These are phyloP conservation scores for Erodium maritimum DNA, from an alignment of 345 rosid genomes.

Conservation along the genomic window DNA sequence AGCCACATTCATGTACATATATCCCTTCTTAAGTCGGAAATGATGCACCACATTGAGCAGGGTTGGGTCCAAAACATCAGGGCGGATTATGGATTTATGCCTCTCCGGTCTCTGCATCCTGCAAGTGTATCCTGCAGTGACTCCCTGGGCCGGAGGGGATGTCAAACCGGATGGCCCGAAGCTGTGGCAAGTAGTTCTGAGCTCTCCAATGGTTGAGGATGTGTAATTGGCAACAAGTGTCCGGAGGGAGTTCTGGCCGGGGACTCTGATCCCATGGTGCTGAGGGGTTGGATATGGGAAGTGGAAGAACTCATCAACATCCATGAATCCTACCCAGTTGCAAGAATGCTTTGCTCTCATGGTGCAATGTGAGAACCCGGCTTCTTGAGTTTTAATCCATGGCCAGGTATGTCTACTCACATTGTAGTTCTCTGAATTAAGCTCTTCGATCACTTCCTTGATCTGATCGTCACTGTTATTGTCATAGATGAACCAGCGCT, in stretches of 20 bases:
- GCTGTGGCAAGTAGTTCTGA: slow-evolving; percentile 80
- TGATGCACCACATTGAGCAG: slow-evolving; percentile 92
- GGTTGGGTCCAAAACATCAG: slow-evolving; percentile 38
- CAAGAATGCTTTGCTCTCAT: slow-evolving; percentile 68
- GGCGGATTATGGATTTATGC: slow-evolving; percentile 75
- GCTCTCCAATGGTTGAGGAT: slow-evolving; percentile 45
- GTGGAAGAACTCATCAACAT: slow-evolving; percentile 91
- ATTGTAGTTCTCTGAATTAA: slow-evolving; percentile 43
- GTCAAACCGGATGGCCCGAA: slow-evolving; percentile 89
- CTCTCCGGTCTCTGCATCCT: slow-evolving; percentile 77
- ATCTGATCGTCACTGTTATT: slow-evolving; percentile 80
- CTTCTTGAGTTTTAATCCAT: slow-evolving; percentile 96
- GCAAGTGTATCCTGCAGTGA: slow-evolving; percentile 81
- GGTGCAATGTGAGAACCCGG: slow-evolving; percentile 91
- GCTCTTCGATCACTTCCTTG: slow-evolving; percentile 43
- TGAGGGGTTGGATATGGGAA: slow-evolving; percentile 30
- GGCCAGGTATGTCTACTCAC: slow-evolving; percentile 84
- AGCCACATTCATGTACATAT: slow-evolving; percentile 44
- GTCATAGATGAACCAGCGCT: slow-evolving; percentile 94
- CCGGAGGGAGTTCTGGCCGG: slow-evolving; percentile 43
- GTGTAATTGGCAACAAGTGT: slow-evolving; percentile 63
- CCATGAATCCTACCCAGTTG: slow-evolving; percentile 88
- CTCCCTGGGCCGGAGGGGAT: slow-evolving; percentile 58
- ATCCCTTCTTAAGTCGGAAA: slow-evolving; percentile 49
- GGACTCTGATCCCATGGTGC: slow-evolving; percentile 23